Base-by-base conservation (phyloP, 208 protist species). In the Vickermania spadyakhi region DNA sequence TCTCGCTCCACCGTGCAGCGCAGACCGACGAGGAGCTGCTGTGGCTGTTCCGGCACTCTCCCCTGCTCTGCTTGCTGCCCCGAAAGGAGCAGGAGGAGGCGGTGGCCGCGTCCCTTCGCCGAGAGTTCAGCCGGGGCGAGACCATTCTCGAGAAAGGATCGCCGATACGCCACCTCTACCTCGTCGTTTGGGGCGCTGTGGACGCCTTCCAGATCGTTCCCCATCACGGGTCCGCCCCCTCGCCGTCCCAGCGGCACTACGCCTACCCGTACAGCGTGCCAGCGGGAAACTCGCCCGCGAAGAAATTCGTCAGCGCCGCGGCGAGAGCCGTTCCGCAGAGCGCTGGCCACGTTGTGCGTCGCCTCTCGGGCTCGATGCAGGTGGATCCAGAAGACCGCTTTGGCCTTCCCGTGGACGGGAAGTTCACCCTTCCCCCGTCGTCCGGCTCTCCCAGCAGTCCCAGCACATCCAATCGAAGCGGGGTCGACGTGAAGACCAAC, bases 181-280 rank as follows among this genome's bases (percentile, higher is more conserved):
- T 79, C 13, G 77, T 93, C 2, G 53, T 86, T n/a, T 86, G 79
- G 74, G 86, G 86, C 42, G 62, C 70, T 30, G 82, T 93, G 27
- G 77, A 93, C 13, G 86, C 85, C 36, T 93, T 90, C 52, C 62
- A 61, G 49, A 26, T 69, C 22, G 66, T 66, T 52, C 70, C 60
- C 4, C 7, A 72, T 29, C 63, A 60, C 69, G 57, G 51, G n/a
- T 62, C 73, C 36, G 55, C 36, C 7, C 62, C 58, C 41, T 69
- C 58, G 26, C 3, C 25, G 23, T 42, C 18, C 7, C 2, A 3
- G n/a, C 1, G 45, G 3, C 31, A 28, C 56, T 1, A 11, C 29
- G n/a, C 0, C 42, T 18, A 1, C 13, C 21, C 21, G 55, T 25
- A 58, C 3, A 31, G 36, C 23, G 26, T 2, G 31, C 51, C 21